Base-by-base conservation (phyloP, 768 basidiomycete genomes). In the Hirschioporus abietinus region DNA sequence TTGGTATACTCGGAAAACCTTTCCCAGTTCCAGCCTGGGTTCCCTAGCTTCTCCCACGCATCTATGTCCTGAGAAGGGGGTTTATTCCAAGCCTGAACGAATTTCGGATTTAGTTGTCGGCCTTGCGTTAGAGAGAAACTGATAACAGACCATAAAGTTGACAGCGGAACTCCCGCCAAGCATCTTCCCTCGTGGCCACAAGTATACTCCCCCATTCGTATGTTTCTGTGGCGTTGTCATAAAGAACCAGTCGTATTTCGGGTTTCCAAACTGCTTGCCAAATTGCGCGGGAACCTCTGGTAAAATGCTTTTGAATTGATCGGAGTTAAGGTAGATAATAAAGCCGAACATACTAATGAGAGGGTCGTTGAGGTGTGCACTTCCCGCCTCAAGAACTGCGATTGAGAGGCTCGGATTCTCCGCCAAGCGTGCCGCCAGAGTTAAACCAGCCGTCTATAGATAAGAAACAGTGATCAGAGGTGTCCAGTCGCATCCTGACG, bases 351-450 rank as follows among this genome's bases (percentile, higher is more conserved):
- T 25, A 66, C 65, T 59, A 35, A 68, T 65, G 25, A 65, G 25
- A n/a, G 68, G 68, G 36, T 69, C 68, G 23, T 65, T 60, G 57
- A 67, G 17, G 65, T 69, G 64, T 10, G 42, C 63, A 23, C 35
- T 68, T 1, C 74, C 74, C 0, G 74, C 71, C 60, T 75, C 74
- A 64, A 75, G 70, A 10, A 80, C 76, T 42, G 78, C 69, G 12
- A 82, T 78, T 20, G 72, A 72, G 60, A 70, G 73, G 57, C 70
- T 66, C 1, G 71, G 63, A 67, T 80, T 75, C 60, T 78, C 76
- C 1, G 74, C 66, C 30, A 82, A 70, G 17, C 81, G 72, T 10
- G 70, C 72, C 20, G 80, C 81, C 27, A 81, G 68, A 1, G 77
- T 76, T 52, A 79, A 68, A 26, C 81, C 81, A 18, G 77, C 76